These are phyloP conservation scores for Poterioochromonas sp. DNA, from an alignment of 352 stramenopile species.

Conservation along the genomic window DNA sequence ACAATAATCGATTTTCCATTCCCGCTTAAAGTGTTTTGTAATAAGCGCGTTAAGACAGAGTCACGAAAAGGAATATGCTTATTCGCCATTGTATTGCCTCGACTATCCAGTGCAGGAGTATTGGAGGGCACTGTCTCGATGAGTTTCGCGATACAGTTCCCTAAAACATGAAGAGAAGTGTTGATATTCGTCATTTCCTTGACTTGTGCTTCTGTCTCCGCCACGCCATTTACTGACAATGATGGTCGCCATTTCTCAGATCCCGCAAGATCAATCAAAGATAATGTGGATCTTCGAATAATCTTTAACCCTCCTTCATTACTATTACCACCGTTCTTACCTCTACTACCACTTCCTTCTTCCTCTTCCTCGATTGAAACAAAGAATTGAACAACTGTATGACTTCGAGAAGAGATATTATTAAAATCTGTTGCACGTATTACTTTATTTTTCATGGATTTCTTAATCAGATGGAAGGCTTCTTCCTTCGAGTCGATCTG, in stretches of 20 bases:
- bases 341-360: background rate
- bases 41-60: slow-evolving; percentile 8
- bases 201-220: background rate
- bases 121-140: slow-evolving; percentile 31
- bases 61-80: slow-evolving; percentile 20
- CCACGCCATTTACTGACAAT: background rate
- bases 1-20: slow-evolving; percentile 36
- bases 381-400: background rate
- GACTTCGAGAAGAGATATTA: background rate
- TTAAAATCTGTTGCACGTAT: background rate
- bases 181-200: slow-evolving; percentile 36
- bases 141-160: background rate
- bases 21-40: background rate
- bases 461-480: background rate
- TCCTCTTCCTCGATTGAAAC: background rate
- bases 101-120: background rate
- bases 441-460: background rate
- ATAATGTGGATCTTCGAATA: slow-evolving; percentile 37
- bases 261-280: slow-evolving; percentile 15
- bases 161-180: slow-evolving; percentile 50
- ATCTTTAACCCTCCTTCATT: background rate
- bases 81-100: background rate
- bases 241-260: background rate
- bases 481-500: background rate
- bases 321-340: too few species aligned